Evolutionary conservation across 1,139 yeast species (phyloP).

Genomic region (Ogataea hybrid): DNA sequence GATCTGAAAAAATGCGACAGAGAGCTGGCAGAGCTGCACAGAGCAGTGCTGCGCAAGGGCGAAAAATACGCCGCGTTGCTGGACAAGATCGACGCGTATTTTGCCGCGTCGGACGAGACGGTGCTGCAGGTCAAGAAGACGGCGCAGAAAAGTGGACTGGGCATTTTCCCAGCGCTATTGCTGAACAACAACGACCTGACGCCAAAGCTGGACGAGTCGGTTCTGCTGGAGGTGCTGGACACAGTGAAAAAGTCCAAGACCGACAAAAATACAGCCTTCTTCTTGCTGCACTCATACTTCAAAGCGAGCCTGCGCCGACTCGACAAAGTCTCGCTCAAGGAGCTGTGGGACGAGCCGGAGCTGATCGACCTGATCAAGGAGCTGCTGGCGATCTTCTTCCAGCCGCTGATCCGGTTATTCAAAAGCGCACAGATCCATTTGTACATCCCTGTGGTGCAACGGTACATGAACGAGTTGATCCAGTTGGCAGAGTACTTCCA

Average conservation of each 20-base stretch:
- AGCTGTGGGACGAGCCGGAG: constrained; percentile 83
- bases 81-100: constrained; percentile 29
- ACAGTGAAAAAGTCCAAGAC: constrained; percentile 24
- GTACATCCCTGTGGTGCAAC: constrained; percentile 70
- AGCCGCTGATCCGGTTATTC: constrained; percentile 77
- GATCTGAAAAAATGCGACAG: constrained; percentile 68
- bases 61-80: constrained; percentile 11
- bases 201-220: constrained; percentile 20
- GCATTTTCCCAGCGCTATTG: constrained; percentile 35
- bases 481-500: constrained; percentile 48
- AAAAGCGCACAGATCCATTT: constrained; percentile 73
- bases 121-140: constrained; percentile 37
- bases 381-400: constrained; percentile 73
- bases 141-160: constrained; percentile 33
- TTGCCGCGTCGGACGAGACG: constrained; percentile 30
- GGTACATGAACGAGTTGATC: constrained; percentile 71
- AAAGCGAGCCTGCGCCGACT: constrained; percentile 63
- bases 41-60: constrained; percentile 3
- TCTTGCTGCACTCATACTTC: constrained; percentile 54
- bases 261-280: constrained; percentile 25
- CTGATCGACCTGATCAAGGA: constrained; percentile 69
- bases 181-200: constrained; percentile 22
- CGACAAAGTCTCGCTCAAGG: constrained; percentile 73
- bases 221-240: constrained; percentile 28
- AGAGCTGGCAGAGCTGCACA: constrained; percentile 45